A percentile compares a stretch with the other conserved stretches of the same genome.
phyloP scores from a whole-genome alignment of 768 basidiomycete species.

The Tricholoma matsutake region DNA sequence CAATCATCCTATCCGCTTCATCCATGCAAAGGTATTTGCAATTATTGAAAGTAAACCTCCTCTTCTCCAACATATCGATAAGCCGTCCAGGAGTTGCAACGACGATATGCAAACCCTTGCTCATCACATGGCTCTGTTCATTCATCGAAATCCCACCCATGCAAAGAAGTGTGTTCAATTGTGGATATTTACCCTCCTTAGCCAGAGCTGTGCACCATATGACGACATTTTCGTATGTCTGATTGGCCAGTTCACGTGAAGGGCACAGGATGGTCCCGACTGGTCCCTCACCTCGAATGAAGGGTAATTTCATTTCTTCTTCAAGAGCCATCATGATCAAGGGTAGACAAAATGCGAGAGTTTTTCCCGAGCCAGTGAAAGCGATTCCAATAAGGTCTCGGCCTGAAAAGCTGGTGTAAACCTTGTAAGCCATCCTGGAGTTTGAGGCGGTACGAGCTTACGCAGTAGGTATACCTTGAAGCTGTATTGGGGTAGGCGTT shows the following conservation, averaged over 20 bases:
- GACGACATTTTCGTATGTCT: constrained; percentile 93
- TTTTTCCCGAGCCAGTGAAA: constrained; percentile 98
- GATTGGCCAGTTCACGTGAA: constrained; percentile 92
- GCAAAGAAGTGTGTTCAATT: constrained; percentile 83
- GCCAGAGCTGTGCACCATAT: constrained; percentile 81
- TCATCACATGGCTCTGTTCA: constrained; percentile 91
- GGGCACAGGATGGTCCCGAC: constrained; percentile 97
- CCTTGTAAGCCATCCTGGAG: constrained; percentile 16
- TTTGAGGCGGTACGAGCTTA: constrained; percentile 36
- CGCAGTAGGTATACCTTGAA: constrained; percentile 97
- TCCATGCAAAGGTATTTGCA: constrained; percentile 99
- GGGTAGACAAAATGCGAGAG: constrained; percentile 97
- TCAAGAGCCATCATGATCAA: constrained; percentile 95
- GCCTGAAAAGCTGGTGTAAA: constrained; percentile 71
- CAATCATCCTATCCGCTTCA: constrained; percentile 99
- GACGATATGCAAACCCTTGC: constrained; percentile 91
- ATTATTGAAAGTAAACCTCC: constrained; percentile 84
- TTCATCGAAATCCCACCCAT: constrained; percentile 99
- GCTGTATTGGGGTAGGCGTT: constrained; percentile 91
- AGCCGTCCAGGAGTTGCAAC: constrained; percentile 96
- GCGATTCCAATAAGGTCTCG: constrained; percentile 99
- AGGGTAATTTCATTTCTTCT: constrained; percentile 87
- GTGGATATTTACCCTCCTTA: constrained; percentile 80
- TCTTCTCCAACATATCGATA: constrained; percentile 98
- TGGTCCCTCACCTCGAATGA: constrained; percentile 92